Percentiles rank a stretch among this genome's conserved stretches.
Conservation (phyloP, 1,284 basidiomycete genomes). For the Pseudozyma tsukubaensis region DNA sequence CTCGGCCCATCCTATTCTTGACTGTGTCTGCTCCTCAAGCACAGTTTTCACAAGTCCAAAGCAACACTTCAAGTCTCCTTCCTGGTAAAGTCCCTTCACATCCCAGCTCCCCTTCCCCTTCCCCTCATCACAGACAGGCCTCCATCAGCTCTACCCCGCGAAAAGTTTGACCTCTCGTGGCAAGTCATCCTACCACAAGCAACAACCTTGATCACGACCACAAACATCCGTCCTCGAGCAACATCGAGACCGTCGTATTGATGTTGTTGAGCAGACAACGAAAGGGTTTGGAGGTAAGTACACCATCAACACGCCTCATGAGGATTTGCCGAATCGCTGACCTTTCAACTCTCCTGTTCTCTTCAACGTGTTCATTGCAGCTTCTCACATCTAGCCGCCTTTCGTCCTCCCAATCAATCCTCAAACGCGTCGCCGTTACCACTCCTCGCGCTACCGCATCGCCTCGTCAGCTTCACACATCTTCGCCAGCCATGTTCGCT, state of each 20-base stretch:
- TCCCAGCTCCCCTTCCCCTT: too few relatives aligned
- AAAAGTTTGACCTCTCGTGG: slow-evolving; percentile 1
- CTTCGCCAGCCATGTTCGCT: slow-evolving; percentile 67
- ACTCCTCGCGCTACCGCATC: slow-evolving; percentile 10
- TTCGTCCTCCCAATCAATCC: slow-evolving; percentile 14
- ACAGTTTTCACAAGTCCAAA: too few relatives aligned
- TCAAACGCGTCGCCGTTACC: slow-evolving; percentile 16
- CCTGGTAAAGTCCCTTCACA: too few relatives aligned
- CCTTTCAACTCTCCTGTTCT: not conserved
- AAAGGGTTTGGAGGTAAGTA: slow-evolving; percentile 43
- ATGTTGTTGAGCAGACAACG: slow-evolving; percentile 49
- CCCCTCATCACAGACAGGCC: too few relatives aligned
- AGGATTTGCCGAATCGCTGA: not conserved
- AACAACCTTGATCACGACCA: slow-evolving; percentile 8
- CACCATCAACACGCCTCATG: not conserved
- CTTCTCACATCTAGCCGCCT: slow-evolving; percentile 38
- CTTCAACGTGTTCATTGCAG: not conserved
- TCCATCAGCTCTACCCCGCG: too few relatives aligned
- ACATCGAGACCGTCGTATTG: slow-evolving; percentile 34
- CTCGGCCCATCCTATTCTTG: too few relatives aligned
- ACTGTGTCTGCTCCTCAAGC: too few relatives aligned
- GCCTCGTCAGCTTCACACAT: slow-evolving; percentile 29
- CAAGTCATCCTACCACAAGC: slow-evolving; percentile 12
- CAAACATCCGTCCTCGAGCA: slow-evolving; percentile 25
- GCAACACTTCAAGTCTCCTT: too few relatives aligned